phyloP scores from a whole-genome alignment of 805 yeast species.

The Candida sanyiensis region DNA sequence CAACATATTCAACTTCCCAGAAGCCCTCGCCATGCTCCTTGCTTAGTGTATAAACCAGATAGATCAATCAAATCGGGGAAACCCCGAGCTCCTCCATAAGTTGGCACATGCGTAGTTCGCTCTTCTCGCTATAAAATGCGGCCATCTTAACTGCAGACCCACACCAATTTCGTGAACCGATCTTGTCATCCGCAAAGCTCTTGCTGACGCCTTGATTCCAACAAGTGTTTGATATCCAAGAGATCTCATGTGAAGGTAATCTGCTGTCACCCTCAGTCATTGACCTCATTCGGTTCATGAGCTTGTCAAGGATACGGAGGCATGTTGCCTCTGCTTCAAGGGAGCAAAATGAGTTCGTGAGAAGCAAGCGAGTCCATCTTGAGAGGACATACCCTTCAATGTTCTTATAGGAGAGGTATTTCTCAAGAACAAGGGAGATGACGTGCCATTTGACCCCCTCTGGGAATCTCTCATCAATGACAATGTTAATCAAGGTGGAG shows the following conservation, averaged over 20 bases:
- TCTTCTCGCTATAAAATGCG: constrained; percentile 23
- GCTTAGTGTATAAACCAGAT: no score
- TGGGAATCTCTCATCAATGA: constrained; percentile 16
- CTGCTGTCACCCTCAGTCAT: constrained; percentile 5
- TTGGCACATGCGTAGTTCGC: constrained; percentile 21
- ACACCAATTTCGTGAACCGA: constrained; percentile 27
- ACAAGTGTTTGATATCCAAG: constrained; percentile 31
- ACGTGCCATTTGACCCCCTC: constrained; percentile 16
- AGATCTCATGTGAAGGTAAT: constrained; percentile 27
- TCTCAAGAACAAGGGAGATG: constrained; percentile 19
- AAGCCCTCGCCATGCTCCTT: no score
- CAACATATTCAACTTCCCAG: no score
- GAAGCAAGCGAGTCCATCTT: constrained; percentile 26
- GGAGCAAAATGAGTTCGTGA: constrained; percentile 14
- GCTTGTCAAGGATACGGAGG: constrained; percentile 11
- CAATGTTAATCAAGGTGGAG: constrained; percentile 18
- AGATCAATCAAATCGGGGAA: no score
- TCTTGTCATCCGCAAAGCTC: constrained; percentile 19
- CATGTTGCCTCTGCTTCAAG: constrained; percentile 9
- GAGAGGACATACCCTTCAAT: constrained; percentile 20
- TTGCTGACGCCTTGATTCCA: constrained; percentile 36
- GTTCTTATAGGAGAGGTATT: constrained; percentile 17
- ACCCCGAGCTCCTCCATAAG: constrained; percentile 31
- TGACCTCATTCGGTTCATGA: constrained; percentile 6
- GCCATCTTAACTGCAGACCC: constrained; percentile 25